Evolutionary conservation across 225 moss, liverwort and hornwort species (phyloP).

Genomic region (Physcomitrium patens): DNA sequence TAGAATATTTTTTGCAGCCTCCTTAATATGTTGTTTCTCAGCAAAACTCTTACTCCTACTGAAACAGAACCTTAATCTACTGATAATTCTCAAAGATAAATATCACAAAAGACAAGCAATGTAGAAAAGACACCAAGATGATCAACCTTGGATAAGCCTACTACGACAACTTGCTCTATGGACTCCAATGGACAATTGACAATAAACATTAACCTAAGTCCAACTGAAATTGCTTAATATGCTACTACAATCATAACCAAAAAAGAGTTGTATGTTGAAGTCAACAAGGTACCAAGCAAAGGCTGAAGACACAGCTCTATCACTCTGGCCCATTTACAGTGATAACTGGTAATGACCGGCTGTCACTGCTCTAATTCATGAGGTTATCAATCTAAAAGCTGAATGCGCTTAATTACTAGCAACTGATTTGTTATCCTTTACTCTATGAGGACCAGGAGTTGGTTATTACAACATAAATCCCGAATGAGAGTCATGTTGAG

Average conservation of each 20-base stretch:
- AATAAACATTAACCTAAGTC: neutral
- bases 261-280: neutral
- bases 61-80: conserved; percentile 15
- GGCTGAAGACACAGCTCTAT: neutral
- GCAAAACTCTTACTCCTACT: neutral
- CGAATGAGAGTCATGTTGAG: conserved; percentile 23
- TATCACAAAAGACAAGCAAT: neutral
- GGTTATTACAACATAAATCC: conserved; percentile 30
- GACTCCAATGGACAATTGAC: neutral
- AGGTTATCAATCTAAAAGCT: neutral
- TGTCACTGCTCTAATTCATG: neutral
- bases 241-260: neutral
- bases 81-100: neutral
- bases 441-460: conserved; percentile 10
- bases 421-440: neutral
- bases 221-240: neutral
- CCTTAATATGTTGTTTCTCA: neutral
- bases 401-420: neutral
- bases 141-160: neutral
- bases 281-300: neutral
- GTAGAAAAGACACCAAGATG: neutral
- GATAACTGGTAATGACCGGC: neutral
- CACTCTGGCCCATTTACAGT: neutral
- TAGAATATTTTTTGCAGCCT: neutral
- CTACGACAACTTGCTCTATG: neutral